A percentile compares a stretch with the other conserved stretches of the same genome.
Conservation (phyloP, 2,329 filamentous ascomycete genomes). For the Pseudophaeomoniella oleicola region DNA sequence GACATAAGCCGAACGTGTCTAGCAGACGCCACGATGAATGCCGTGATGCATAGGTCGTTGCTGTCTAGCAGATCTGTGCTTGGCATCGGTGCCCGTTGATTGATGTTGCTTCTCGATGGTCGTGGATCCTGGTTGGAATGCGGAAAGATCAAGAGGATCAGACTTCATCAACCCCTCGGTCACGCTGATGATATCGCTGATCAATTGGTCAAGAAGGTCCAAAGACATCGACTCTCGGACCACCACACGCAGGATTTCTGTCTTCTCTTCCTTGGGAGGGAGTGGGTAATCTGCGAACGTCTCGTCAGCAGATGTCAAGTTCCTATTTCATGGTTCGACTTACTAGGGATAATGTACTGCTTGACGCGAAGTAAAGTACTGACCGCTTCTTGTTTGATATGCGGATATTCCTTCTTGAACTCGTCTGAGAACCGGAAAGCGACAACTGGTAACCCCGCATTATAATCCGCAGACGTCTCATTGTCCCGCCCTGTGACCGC, state of each 20-base stretch:
- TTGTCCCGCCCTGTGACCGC: conserved; percentile 25
- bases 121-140: conserved; percentile 26
- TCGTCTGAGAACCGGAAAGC: conserved; percentile 48
- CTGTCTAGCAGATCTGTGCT: conserved; percentile 28
- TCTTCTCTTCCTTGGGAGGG: conserved; percentile 45
- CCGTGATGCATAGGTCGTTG: conserved; percentile 30
- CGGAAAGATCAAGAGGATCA: conserved; percentile 35
- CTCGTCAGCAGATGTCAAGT: neutral
- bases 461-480: conserved; percentile 45
- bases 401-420: conserved; percentile 45
- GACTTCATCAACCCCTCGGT: conserved; percentile 46
- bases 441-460: conserved; percentile 53
- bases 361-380: conserved; percentile 49
- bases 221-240: conserved; percentile 53
- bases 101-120: conserved; percentile 28
- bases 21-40: conserved; percentile 35
- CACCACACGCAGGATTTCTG: conserved; percentile 53
- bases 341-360: conserved; percentile 56
- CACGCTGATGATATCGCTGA: conserved; percentile 44
- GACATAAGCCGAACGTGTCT: conserved; percentile 4
- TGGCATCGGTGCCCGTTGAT: conserved; percentile 19
- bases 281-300: conserved; percentile 43
- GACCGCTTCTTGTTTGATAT: conserved; percentile 50
- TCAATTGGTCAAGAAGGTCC: conserved; percentile 50
- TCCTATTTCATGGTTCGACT: conserved; percentile 8